phyloP scores from a whole-genome alignment of 257 asterid genomes.

The Datura wrightii region DNA sequence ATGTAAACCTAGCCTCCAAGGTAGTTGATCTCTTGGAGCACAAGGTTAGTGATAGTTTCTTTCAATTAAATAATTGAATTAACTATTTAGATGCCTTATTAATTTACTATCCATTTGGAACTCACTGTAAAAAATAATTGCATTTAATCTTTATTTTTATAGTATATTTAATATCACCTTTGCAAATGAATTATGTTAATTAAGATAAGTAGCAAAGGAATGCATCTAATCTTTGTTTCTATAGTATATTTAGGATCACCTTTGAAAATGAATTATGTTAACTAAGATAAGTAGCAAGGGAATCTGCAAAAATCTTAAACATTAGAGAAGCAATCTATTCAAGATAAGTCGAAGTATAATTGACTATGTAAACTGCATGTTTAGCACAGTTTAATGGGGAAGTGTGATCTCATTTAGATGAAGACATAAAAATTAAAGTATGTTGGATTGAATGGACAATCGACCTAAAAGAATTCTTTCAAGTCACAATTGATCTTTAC shows the following conservation, averaged over 20 bases:
- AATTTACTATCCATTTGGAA: not conserved
- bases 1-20: not conserved
- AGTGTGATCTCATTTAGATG: not conserved
- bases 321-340: not conserved
- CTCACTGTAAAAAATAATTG: no score
- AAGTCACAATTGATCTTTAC: slow-evolving; percentile 1
- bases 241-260: not conserved
- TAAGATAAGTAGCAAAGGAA: not conserved
- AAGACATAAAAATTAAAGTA: not conserved
- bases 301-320: not conserved
- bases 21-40: slow-evolving; percentile 23
- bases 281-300: not conserved
- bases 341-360: not conserved
- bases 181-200: no score
- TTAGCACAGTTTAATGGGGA: not conserved
- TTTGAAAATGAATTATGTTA: not conserved
- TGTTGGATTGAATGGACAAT: not conserved
- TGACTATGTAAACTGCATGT: not conserved
- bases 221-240: not conserved
- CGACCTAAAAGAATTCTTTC: not conserved
- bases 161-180: no score
- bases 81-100: slow-evolving; percentile 19
- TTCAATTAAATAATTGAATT: slow-evolving; percentile 17
- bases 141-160: no score
- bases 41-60: slow-evolving; percentile 16